phyloP scores from a whole-genome alignment of 345 rosid species.

The Heritiera fomes region DNA sequence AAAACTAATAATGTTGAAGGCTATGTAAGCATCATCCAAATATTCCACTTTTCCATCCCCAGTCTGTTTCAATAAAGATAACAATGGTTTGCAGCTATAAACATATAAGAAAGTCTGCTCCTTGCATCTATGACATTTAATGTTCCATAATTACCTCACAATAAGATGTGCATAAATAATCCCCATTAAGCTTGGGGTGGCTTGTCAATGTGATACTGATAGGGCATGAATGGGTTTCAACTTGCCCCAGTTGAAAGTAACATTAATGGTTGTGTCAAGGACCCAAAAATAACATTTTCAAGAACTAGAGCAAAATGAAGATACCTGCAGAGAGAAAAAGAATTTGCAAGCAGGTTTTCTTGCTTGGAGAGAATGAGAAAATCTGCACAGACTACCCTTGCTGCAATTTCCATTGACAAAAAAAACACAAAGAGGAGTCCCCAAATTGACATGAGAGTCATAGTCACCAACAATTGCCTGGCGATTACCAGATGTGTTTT shows the following conservation, averaged over 20 bases:
- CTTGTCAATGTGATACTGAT: neutral
- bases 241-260: conserved; percentile 13
- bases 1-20: neutral
- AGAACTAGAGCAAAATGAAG: conserved; percentile 15
- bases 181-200: neutral
- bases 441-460: conserved; percentile 30
- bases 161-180: neutral
- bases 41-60: neutral
- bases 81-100: neutral
- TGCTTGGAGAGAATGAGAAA: conserved; percentile 69
- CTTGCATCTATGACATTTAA: neutral
- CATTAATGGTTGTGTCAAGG: neutral
- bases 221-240: neutral
- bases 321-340: conserved; percentile 72
- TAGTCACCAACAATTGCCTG: conserved; percentile 28
- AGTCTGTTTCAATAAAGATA: conserved; percentile 3
- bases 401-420: conserved; percentile 75
- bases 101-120: neutral
- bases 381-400: conserved; percentile 65
- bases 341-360: conserved; percentile 67
- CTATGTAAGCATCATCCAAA: neutral
- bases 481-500: conserved; percentile 26
- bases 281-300: neutral
- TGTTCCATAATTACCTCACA: neutral
- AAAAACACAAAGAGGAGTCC: conserved; percentile 53